Base-by-base conservation (phyloP, 2,329 filamentous ascomycete species). In the Colletotrichum higginsianum region DNA sequence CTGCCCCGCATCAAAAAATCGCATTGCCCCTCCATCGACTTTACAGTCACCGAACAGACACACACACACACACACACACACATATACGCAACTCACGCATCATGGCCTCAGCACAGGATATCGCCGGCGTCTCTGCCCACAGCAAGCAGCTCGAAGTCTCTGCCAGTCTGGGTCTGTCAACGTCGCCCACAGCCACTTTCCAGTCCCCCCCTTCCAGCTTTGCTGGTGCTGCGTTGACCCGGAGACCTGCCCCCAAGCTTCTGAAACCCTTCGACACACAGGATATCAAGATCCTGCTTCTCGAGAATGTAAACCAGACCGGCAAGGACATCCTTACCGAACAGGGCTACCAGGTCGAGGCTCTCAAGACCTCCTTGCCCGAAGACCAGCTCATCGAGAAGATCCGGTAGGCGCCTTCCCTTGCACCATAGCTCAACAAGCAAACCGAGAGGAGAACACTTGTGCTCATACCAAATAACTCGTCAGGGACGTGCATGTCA, bases 271-370 rank as follows among this genome's bases (percentile, higher is more conserved):
- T 99, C 84, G 92, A 96, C 80, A 96, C 95, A 26, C 91, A 96
- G 79, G 96, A 98, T 80, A 95, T 99, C 84, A 98, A 98, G 86
- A 97, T 99, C 67, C 85, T 99, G 68, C 88, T 99, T 21, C 86
- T 99, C 42, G 96, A 99, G 82, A 99, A 98, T 83, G 94, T 99
- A 79, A 99, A 99, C 82, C 86, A 94, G 83, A 94, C 94, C 30
- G 96, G 96, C 16, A 90, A 91, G 77, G 91, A 97, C 57, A 95
- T 98, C 68, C 87, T 99, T 69, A 90, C 85, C 69, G 87, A 86
- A 67, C 95, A 99, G 83, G 96, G 96, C 71, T 99, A 99, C 82
- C 96, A 99, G 83, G 96, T 99, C 44, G 96, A 99, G 84, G 90
- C 91, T 61, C 85, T 96, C 75, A 99, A 98, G 86, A 92, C 90